Evolutionary conservation across 768 basidiomycete species (phyloP).

Genomic region (Leucocoprinus leucothites): DNA sequence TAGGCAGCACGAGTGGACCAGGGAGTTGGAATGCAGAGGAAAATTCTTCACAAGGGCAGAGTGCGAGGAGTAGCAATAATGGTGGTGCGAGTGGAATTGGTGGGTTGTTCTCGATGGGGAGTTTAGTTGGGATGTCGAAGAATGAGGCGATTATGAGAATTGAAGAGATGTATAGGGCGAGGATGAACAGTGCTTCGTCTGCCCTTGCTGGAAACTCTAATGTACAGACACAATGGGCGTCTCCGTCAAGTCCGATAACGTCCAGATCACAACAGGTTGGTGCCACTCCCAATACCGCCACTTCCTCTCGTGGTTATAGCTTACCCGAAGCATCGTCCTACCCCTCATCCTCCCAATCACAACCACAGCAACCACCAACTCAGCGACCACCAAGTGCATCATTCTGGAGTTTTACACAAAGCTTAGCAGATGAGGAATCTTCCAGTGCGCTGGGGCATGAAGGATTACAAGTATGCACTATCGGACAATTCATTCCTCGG

Average conservation of each 20-base stretch:
- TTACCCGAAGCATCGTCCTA: no score
- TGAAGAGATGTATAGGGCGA: constrained; percentile 47
- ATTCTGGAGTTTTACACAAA: background rate
- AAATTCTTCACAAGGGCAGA: background rate
- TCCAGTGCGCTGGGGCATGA: constrained; percentile 42
- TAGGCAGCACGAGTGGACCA: constrained; percentile 28
- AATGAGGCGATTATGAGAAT: constrained; percentile 52
- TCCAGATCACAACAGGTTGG: background rate
- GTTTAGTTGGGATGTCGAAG: constrained; percentile 18
- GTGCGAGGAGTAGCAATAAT: no score
- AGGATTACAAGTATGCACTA: constrained; percentile 77
- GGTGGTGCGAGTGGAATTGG: background rate
- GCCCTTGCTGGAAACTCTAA: background rate
- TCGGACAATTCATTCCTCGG: constrained; percentile 71
- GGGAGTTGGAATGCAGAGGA: constrained; percentile 29
- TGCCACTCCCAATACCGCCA: no score
- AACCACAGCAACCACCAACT: constrained; percentile 7
- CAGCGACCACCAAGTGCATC: background rate
- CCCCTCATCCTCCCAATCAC: background rate
- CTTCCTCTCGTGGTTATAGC: no score
- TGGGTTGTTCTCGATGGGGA: background rate
- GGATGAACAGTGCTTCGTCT: constrained; percentile 14
- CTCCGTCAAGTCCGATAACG: no score
- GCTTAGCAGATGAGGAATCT: background rate
- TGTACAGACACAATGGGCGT: background rate